Base-by-base conservation (phyloP, 2,329 filamentous ascomycete species). In the Monosporascus sp. region DNA sequence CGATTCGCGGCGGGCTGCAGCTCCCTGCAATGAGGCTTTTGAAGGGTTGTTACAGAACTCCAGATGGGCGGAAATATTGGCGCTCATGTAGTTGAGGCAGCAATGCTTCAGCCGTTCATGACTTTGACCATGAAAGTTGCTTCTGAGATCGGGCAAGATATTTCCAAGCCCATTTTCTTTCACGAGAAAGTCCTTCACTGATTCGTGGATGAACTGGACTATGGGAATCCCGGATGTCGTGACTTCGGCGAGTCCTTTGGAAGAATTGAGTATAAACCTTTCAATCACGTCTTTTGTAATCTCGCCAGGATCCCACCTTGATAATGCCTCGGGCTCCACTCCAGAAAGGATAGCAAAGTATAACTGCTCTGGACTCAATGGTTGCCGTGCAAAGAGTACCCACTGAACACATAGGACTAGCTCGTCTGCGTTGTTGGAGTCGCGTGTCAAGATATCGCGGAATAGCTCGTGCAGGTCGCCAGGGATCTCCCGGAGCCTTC, bases 171-270 rank as follows among this genome's bases (percentile, higher is more conserved):
- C 72, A 0, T 60, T 54, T 2, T 71, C 68, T 7, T 69, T 70
- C 2, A 77, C 20, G 0, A 81, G 64, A 47, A 75, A 80, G 11
- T 80, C 77, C 0, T 70, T 61, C 0, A 80, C 75, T 0, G 77
- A 78, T 55, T 80, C 75, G 39, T 81, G 77, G 5, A 81, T 80
- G 60, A 81, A 82, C 53, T 82, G 79, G 0, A 81, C 74, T 0
- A 57, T 73, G 0, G 61, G 57, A 0, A 24, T 2, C 11, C 65
- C 58, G 0, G 64, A 60, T 15, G 60, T 70, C 0, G 71, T 74
- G 1, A 74, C 55, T 51, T 81, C 77, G 0, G 72, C 74, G 9
- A 83, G 66, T 0, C 80, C 79, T 57, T 81, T 82, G 0, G 79
- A 83, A 0, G 65, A 72, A 37, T 62, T 66, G 0, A 73, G 60